These are phyloP conservation scores for Sapria himalayana DNA, from an alignment of 345 rosid genomes.

Conservation along the genomic window DNA sequence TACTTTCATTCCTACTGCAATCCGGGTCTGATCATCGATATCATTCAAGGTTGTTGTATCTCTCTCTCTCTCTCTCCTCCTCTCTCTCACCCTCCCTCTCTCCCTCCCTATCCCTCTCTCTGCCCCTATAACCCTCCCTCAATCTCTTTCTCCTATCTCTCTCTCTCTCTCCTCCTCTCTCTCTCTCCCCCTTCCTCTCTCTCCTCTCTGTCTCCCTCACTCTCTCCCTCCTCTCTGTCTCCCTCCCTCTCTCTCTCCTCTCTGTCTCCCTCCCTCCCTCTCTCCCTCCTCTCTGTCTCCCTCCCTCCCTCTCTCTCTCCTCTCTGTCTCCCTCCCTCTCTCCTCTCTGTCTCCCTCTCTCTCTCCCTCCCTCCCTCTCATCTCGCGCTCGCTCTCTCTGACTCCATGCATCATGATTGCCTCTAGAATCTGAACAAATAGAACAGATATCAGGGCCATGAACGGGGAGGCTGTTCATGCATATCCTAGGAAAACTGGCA, in stretches of 20 bases:
- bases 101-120: not conserved
- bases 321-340: not conserved
- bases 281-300: not conserved
- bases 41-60: conserved; percentile 42
- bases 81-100: not conserved
- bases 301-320: not conserved
- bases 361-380: not conserved
- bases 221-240: not conserved
- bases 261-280: not conserved
- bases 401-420: conserved; percentile 1
- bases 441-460: conserved; percentile 61
- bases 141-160: conserved; percentile 11
- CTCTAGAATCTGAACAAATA: conserved; percentile 1
- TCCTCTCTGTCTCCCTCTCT: conserved; percentile 2
- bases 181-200: not conserved
- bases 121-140: no score
- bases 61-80: not conserved
- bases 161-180: not conserved
- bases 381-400: no score
- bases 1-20: conserved; percentile 62
- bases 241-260: not conserved
- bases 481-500: conserved; percentile 57
- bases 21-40: conserved; percentile 40
- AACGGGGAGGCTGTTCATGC: conserved; percentile 76
- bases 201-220: not conserved